Evolutionary conservation across 1,284 basidiomycete genomes (phyloP).

Genomic region (Bjerkandera adusta): DNA sequence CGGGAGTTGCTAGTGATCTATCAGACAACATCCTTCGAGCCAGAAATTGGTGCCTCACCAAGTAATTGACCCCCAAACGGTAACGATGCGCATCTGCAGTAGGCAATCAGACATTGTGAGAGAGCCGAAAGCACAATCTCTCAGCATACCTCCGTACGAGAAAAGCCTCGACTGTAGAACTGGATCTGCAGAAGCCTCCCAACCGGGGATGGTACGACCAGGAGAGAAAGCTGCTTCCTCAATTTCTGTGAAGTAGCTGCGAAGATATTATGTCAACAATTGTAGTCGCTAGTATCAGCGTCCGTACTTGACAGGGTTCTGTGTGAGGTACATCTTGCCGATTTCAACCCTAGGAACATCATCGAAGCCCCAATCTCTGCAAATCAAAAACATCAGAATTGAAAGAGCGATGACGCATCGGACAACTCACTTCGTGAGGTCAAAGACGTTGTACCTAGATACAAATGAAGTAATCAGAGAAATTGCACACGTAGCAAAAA

Average conservation of each 20-base stretch:
- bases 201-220: constrained; percentile 60
- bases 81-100: constrained; percentile 34
- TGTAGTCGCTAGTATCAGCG: background rate
- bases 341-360: constrained; percentile 68
- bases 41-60: constrained; percentile 7
- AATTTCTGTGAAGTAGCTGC: constrained; percentile 75
- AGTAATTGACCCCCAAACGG: constrained; percentile 39
- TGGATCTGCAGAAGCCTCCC: constrained; percentile 42
- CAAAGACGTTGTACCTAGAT: constrained; percentile 60
- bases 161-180: constrained; percentile 44
- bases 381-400: too few relatives aligned
- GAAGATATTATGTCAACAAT: background rate
- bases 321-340: constrained; percentile 83
- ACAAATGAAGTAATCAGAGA: background rate
- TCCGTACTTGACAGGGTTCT: constrained; percentile 70
- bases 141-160: constrained; percentile 30
- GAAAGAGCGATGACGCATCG: too few relatives aligned
- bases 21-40: background rate
- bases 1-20: constrained; percentile 25
- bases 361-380: constrained; percentile 30
- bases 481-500: too few relatives aligned
- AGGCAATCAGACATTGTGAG: background rate
- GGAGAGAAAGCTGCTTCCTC: constrained; percentile 87
- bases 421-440: constrained; percentile 79
- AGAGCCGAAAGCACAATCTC: background rate